phyloP scores from a whole-genome alignment of 1,284 basidiomycete genomes.

The Gomphus bonarii region DNA sequence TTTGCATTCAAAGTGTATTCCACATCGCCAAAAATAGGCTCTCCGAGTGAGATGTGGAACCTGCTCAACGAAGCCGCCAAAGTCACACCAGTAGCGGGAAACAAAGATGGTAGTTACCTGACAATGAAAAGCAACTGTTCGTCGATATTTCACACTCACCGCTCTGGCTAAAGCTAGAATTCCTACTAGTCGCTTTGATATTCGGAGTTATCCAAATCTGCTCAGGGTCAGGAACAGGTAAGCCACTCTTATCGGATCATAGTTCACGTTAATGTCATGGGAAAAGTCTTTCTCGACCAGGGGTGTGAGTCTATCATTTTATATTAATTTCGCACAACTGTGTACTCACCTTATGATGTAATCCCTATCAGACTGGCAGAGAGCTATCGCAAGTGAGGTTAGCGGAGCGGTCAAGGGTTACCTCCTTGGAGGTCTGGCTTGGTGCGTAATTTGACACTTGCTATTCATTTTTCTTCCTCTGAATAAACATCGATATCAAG shows the following conservation, averaged over 20 bases:
- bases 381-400: conserved; percentile 22
- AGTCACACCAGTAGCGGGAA: conserved; percentile 24
- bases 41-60: conserved; percentile 22
- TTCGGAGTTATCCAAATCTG: conserved; percentile 11
- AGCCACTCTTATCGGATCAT: background rate
- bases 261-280: background rate
- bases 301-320: conserved; percentile 14
- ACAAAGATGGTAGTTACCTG: conserved; percentile 29
- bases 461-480: background rate
- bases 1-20: conserved; percentile 24
- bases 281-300: conserved; percentile 11
- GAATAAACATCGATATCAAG: background rate
- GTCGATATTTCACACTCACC: conserved; percentile 22
- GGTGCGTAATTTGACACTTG: conserved; percentile 24
- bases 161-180: background rate
- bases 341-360: conserved; percentile 17
- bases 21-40: conserved; percentile 20
- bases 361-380: conserved; percentile 19
- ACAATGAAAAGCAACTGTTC: conserved; percentile 33
- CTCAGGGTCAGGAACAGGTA: conserved; percentile 14
- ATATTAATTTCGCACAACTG: conserved; percentile 22
- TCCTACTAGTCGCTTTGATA: background rate
- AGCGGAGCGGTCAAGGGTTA: conserved; percentile 21
- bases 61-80: conserved; percentile 22
- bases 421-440: conserved; percentile 28